Base-by-base conservation (phyloP, 768 basidiomycete genomes). In the Calocera cornea region DNA sequence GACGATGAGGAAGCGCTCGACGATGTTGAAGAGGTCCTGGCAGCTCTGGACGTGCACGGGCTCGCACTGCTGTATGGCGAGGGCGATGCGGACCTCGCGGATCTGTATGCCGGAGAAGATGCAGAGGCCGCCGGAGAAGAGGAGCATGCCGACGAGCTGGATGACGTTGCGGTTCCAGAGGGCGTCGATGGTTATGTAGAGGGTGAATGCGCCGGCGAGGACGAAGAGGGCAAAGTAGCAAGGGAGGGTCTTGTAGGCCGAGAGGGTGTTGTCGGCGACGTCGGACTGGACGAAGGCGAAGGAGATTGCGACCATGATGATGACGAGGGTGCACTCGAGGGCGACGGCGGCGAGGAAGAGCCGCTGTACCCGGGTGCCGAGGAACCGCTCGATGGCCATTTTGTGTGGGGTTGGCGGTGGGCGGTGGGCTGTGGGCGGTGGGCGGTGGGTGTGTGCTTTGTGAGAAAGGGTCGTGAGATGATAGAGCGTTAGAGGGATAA, bases 191-290 rank as follows among this genome's bases (percentile, higher is more conserved):
- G 88, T 88, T 82, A 93, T 88, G 67, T 86, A 77, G 5, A 91
- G 76, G 72, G 92, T 89, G 69, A 93, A 93, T 0, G 91, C 67
- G 75, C 90, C 90, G 67, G 88, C 91, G 11, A 93, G 79, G 29
- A 86, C 86, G 75, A 92, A 93, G 7, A 93, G 79, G 1, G 89
- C 89, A 3, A 93, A 84, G 75, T 92, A 93, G 76, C 90, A 92
- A 69, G 90, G 87, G 65, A 92, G 75, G 14, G 90, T 92, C 87
- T 90, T 64, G 10, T 31, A n/a, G 1, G 69, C 38, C 78, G 72
- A 65, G 86, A 44, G 19, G 22, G 34, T 64, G 34, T n/a, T 34
- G 24, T 54, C 47, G 49, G 0, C 33, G 34, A 63, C 64, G 49
- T 47, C 24, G 24, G 65, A 29, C 24, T 47, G 24, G 24, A 66